A percentile compares a stretch with the other conserved stretches of the same genome.
These are phyloP conservation scores for Microdochium bolleyi DNA, from an alignment of 2,329 filamentous ascomycete genomes.

Conservation along the genomic window DNA sequence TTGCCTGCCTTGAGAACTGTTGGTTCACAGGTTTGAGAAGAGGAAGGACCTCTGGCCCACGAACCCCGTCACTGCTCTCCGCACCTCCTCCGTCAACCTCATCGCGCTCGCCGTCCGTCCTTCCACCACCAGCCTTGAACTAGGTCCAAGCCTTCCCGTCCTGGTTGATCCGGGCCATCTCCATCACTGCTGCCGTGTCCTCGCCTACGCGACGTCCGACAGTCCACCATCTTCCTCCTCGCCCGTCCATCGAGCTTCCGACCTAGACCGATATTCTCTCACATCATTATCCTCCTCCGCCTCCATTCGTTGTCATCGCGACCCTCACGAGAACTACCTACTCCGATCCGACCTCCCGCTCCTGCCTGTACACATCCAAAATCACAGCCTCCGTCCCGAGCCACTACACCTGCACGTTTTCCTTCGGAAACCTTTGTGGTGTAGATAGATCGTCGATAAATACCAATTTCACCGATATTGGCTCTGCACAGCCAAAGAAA, in stretches of 20 bases:
- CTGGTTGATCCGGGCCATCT: conserved; percentile 8
- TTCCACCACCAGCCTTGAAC: background rate
- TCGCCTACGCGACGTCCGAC: background rate
- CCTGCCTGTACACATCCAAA: background rate
- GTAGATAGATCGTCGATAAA: conserved; percentile 57
- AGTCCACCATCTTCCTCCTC: conserved; percentile 10
- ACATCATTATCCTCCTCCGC: conserved; percentile 7
- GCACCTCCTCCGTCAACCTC: background rate
- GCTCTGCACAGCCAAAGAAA: conserved; percentile 26
- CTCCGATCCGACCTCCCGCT: background rate
- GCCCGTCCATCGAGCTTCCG: conserved; percentile 11
- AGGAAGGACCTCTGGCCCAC: background rate
- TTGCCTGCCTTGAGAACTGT: background rate
- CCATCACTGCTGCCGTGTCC: conserved; percentile 7
- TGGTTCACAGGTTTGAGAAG: background rate
- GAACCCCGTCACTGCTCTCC: background rate
- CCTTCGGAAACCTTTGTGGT: conserved; percentile 78
- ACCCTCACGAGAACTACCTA: background rate
- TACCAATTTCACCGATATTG: conserved; percentile 36
- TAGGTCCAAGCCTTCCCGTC: conserved; percentile 1
- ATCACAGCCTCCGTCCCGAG: conserved; percentile 24
- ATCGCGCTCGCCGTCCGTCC: background rate
- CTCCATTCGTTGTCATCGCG: background rate
- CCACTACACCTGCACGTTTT: conserved; percentile 86
- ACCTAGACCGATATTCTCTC: conserved; percentile 7